phyloP scores from a whole-genome alignment of 441 rosid species.

The Geranium incanum region DNA sequence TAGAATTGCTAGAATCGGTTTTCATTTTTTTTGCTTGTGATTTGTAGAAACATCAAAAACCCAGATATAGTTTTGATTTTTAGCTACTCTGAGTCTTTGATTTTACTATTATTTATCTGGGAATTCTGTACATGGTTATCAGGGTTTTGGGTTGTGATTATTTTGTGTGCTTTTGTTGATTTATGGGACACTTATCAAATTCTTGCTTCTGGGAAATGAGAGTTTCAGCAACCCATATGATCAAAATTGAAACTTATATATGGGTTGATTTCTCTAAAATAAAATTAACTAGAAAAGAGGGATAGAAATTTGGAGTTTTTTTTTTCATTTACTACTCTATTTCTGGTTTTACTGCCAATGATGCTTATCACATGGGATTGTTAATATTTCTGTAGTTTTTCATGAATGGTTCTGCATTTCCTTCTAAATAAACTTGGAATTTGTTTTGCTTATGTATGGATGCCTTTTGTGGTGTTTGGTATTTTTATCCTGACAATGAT shows the following conservation, averaged over 20 bases:
- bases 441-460: neutral
- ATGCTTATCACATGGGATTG: neutral
- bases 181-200: neutral
- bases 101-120: neutral
- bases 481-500: neutral
- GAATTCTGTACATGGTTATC: neutral
- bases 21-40: neutral
- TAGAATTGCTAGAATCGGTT: neutral
- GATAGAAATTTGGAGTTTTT: no score
- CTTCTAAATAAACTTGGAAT: neutral
- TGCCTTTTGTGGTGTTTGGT: neutral
- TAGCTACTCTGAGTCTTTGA: neutral
- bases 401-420: neutral
- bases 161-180: neutral
- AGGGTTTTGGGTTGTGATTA: neutral
- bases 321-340: neutral
- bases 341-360: neutral
- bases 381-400: neutral
- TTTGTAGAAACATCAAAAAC: no score
- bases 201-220: neutral
- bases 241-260: neutral
- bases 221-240: neutral
- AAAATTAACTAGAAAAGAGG: neutral
- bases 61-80: neutral
- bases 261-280: neutral